phyloP scores from a whole-genome alignment of 164 flowering plant genomes.

The Berberis vulgaris region DNA sequence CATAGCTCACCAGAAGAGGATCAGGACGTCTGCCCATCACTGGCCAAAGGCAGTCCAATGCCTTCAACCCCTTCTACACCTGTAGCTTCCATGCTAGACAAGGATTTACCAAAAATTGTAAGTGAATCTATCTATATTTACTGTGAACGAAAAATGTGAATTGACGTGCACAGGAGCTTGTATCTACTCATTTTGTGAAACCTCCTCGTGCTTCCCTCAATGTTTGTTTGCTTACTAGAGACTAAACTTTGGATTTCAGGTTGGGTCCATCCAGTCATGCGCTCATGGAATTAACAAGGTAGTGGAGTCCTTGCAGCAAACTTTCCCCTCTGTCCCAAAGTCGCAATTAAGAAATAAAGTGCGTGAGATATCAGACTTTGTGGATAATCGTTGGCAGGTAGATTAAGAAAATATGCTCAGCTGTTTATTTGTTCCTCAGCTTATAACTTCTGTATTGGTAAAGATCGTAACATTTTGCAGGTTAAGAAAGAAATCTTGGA shows the following conservation, averaged over 20 bases:
- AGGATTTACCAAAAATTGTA: conserved; percentile 64
- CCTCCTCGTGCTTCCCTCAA: too few relatives aligned
- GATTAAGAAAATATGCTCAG: conserved; percentile 8
- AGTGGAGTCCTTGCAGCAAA: conserved; percentile 48
- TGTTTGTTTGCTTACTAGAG: background rate
- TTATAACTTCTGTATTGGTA: background rate
- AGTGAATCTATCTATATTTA: conserved; percentile 16
- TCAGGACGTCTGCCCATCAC: conserved; percentile 26
- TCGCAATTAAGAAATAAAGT: conserved; percentile 60
- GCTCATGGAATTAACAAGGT: conserved; percentile 56
- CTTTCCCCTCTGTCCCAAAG: conserved; percentile 52
- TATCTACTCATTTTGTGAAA: too few relatives aligned
- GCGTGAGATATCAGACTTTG: conserved; percentile 69
- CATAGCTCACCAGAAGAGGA: conserved; percentile 22
- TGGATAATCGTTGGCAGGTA: conserved; percentile 86
- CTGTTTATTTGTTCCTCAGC: background rate
- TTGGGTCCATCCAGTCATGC: conserved; percentile 43
- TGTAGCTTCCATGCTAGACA: conserved; percentile 28
- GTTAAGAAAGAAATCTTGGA: conserved; percentile 70
- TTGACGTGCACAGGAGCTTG: too few relatives aligned
- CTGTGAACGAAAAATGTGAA: too few relatives aligned
- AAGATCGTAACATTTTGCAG: conserved; percentile 27
- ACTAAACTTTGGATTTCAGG: conserved; percentile 29
- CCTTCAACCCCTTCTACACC: conserved; percentile 14
- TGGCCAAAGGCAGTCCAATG: conserved; percentile 15